Conservation (phyloP, 768 basidiomycete species). For the Suillus clintonianus region DNA sequence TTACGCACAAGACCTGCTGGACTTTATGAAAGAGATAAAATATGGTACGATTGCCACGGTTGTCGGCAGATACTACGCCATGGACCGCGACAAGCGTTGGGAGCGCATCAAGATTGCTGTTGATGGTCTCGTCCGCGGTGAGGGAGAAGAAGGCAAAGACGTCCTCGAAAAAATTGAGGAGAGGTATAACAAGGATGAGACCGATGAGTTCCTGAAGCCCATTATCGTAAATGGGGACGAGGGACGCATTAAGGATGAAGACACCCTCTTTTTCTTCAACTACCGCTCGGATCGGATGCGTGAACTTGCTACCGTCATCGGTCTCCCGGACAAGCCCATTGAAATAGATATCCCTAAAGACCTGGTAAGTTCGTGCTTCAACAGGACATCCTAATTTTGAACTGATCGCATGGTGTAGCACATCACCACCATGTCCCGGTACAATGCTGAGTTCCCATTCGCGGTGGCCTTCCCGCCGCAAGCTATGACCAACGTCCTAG, state of each 20-base stretch:
- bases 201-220: conserved; percentile 95
- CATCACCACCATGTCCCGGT: conserved; percentile 92
- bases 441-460: conserved; percentile 92
- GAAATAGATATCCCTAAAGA: conserved; percentile 80
- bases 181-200: conserved; percentile 82
- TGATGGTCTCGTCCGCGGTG: conserved; percentile 78
- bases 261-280: conserved; percentile 96
- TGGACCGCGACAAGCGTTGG: conserved; percentile 98
- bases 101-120: conserved; percentile 89
- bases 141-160: conserved; percentile 55
- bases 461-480: conserved; percentile 91
- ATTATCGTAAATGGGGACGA: conserved; percentile 83
- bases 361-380: conserved; percentile 51
- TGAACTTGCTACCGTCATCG: conserved; percentile 83
- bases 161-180: conserved; percentile 66
- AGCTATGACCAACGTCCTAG: conserved; percentile 90
- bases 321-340: conserved; percentile 79
- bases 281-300: conserved; percentile 97
- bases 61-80: conserved; percentile 91
- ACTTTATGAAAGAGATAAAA: conserved; percentile 75
- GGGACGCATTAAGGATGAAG: conserved; percentile 81
- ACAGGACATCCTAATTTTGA: neutral
- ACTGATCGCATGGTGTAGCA: conserved; percentile 42
- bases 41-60: conserved; percentile 84
- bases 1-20: conserved; percentile 75